These are phyloP conservation scores for Neurospora sp. DNA, from an alignment of 495 filamentous ascomycete genomes.

Conservation along the genomic window DNA sequence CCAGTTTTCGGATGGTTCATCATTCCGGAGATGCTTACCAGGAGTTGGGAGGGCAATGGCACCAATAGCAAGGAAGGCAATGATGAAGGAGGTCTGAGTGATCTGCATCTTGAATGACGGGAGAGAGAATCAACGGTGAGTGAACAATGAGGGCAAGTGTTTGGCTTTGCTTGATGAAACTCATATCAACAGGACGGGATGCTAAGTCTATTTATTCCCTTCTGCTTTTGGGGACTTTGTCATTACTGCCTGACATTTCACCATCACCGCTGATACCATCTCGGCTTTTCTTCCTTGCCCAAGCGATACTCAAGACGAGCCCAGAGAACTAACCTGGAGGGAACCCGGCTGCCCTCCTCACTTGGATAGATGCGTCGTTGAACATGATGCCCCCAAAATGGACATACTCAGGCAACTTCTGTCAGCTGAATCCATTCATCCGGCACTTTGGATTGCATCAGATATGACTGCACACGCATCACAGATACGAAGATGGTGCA, in stretches of 20 bases:
- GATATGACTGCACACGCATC: neutral
- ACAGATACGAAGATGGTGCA: neutral
- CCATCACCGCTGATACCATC: neutral
- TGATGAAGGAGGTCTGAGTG: neutral
- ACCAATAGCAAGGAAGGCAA: slow-evolving; percentile 1
- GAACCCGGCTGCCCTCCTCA: neutral
- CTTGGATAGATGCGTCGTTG: neutral
- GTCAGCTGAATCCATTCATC: neutral
- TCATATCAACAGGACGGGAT: neutral
- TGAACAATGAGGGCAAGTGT: neutral
- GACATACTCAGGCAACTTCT: neutral
- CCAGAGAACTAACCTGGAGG: neutral
- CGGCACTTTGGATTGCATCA: neutral
- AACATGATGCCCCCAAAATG: neutral
- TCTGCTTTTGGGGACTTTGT: too few species aligned
- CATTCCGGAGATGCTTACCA: neutral
- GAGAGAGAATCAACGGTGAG: neutral
- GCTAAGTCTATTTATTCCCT: neutral
- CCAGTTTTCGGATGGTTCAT: neutral
- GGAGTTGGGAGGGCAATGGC: neutral
- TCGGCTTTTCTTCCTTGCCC: neutral
- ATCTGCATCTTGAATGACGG: neutral
- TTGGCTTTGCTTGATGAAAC: neutral
- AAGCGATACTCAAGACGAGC: neutral
- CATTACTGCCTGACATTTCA: neutral